phyloP scores from a whole-genome alignment of 768 basidiomycete species.

The Phlebiopsis gigantea region DNA sequence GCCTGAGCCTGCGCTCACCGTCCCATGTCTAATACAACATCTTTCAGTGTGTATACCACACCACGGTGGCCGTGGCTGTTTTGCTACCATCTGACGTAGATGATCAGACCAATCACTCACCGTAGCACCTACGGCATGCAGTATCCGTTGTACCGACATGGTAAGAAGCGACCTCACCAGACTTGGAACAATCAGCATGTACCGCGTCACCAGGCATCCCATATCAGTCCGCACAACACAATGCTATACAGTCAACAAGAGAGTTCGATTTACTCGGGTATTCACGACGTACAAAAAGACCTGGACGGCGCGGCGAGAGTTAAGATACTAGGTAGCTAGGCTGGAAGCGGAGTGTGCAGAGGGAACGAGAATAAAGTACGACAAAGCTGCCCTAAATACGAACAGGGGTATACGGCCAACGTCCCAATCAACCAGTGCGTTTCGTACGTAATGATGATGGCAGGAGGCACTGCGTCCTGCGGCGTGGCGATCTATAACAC shows the following conservation, averaged over 20 bases:
- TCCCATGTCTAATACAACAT: too few relatives aligned
- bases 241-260: background rate
- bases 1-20: too few relatives aligned
- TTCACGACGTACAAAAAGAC: background rate
- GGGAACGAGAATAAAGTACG: background rate
- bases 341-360: background rate
- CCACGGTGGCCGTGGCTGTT: too few relatives aligned
- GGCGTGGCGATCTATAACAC: background rate
- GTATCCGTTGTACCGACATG: too few relatives aligned
- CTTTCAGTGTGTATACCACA: too few relatives aligned
- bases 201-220: background rate
- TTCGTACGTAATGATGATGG: background rate
- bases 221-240: background rate
- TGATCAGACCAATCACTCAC: too few relatives aligned
- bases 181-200: background rate
- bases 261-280: background rate
- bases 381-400: background rate
- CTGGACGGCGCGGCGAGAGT: background rate
- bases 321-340: background rate
- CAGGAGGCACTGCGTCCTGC: background rate
- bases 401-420: constrained; percentile 1
- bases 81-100: too few relatives aligned
- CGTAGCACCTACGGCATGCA: too few relatives aligned
- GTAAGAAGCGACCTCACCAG: too few relatives aligned
- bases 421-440: background rate